These are phyloP conservation scores for Cryptosporidium meleagridis DNA, from an alignment of 169 alveolate genomes.

Conservation along the genomic window DNA sequence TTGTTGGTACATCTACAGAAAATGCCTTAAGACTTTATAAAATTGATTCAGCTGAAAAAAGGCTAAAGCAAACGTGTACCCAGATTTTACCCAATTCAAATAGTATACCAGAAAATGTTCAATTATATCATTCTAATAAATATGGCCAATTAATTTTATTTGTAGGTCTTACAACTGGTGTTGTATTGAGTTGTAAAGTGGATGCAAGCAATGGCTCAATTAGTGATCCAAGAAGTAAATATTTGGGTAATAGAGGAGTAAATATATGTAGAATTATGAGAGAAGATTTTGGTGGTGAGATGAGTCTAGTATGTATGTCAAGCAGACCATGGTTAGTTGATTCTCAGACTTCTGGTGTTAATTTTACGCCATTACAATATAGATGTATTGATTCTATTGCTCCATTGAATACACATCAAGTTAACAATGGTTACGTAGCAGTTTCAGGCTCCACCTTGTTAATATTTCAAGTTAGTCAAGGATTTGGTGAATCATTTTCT, in stretches of 20 bases:
- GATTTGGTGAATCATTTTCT: slow-evolving; percentile 91
- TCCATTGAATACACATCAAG: slow-evolving; percentile 86
- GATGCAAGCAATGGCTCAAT: slow-evolving; percentile 95
- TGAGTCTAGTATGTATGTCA: slow-evolving; percentile 87
- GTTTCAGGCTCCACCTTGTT: slow-evolving; percentile 88
- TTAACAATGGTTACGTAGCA: slow-evolving; percentile 92
- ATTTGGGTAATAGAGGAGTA: slow-evolving; percentile 94
- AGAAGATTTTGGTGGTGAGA: slow-evolving; percentile 74
- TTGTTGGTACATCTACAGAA: slow-evolving; percentile 93
- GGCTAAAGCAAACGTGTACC: slow-evolving; percentile 89
- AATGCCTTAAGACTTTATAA: slow-evolving; percentile 92
- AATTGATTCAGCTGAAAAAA: slow-evolving; percentile 91
- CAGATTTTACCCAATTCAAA: slow-evolving; percentile 90
- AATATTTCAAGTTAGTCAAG: slow-evolving; percentile 84
- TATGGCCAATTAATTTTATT: slow-evolving; percentile 84
- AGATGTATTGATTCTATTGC: slow-evolving; percentile 90
- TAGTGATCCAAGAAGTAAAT: slow-evolving; percentile 94
- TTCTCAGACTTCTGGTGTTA: slow-evolving; percentile 83
- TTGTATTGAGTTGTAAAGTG: slow-evolving; percentile 92
- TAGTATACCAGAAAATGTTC: slow-evolving; percentile 75
- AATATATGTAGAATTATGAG: slow-evolving; percentile 82
- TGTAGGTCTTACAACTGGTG: slow-evolving; percentile 97
- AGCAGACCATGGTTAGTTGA: slow-evolving; percentile 89
- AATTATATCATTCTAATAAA: slow-evolving; percentile 26
- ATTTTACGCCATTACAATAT: slow-evolving; percentile 87